Base-by-base conservation (phyloP, 805 yeast species). In the Isabelozyma heimii region DNA sequence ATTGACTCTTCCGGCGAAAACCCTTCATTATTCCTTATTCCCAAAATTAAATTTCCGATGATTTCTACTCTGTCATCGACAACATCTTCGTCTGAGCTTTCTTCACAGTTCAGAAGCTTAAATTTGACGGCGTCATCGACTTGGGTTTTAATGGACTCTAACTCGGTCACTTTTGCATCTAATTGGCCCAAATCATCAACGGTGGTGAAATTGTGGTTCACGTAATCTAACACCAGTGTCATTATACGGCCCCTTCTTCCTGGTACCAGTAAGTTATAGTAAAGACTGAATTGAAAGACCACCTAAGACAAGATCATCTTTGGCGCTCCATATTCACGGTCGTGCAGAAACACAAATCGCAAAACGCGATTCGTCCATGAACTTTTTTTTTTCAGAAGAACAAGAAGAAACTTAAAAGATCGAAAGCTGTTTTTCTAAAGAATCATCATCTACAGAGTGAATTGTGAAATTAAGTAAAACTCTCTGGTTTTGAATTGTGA, bases 161-260 rank as follows among this genome's bases (percentile, higher is more conserved):
- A 60, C 20, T 59, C 59, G 1, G 50, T 28, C 12, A 73, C 58
- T 14, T 56, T 52, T 6, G 51, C 47, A 48, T 68, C 72, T 1
- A 74, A 43, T 3, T 42, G 37, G 20, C 47, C 58, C 51, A 76
- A 61, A 53, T 74, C 80, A 14, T 54, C 60, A 2, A 76, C 15
- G 1, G 70, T 52, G n/a, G 63, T 49, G 52, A 73, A 69, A 45
- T 61, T 59, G 27, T 59, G 52, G 55, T 75, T 72, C 42, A 76
- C 57, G 56, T 63, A 66, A 41, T 62, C 66, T 61, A 59, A 62
- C 42, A 47, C 52, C 54, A 56, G 54, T 16, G 27, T 41, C 38
- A 30, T 30, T 30, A 14, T 20, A 27, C 42, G 35, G 43, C 16
- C 16, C 13, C 12, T 15, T 15, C 4, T 16, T 8, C 35, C 14